A percentile compares a stretch with the other conserved stretches of the same genome.
Conservation (phyloP, 2,329 filamentous ascomycete species). For the Cladosporium sp. region DNA sequence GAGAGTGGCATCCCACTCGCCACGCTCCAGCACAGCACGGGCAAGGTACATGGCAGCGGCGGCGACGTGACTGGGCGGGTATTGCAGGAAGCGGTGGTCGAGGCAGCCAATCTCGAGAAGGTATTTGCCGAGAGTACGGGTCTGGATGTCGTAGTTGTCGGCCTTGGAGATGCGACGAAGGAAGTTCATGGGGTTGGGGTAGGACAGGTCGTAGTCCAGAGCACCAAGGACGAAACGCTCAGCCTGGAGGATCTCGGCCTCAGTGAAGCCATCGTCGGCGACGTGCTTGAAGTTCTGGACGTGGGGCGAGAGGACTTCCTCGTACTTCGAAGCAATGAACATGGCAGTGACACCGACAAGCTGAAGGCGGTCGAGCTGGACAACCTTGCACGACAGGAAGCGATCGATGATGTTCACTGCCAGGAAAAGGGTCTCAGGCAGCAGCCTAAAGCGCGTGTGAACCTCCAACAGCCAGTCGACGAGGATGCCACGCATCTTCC, state of each 20-base stretch:
- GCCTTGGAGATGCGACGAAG: slow-evolving; percentile 97
- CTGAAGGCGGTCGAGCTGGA: slow-evolving; percentile 91
- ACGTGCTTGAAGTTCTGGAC: slow-evolving; percentile 96
- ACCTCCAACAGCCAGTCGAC: slow-evolving; percentile 98
- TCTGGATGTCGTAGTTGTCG: slow-evolving; percentile 98
- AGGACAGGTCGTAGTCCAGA: slow-evolving; percentile 94
- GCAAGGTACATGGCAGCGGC: slow-evolving; percentile 93
- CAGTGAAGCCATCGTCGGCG: slow-evolving; percentile 91
- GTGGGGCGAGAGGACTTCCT: slow-evolving; percentile 94
- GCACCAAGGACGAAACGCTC: slow-evolving; percentile 89
- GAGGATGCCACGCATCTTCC: slow-evolving; percentile 96
- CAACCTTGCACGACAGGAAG: slow-evolving; percentile 90
- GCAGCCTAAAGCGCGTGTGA: slow-evolving; percentile 89
- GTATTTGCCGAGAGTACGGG: slow-evolving; percentile 94
- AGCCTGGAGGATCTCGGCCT: slow-evolving; percentile 92
- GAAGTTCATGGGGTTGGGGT: slow-evolving; percentile 99
- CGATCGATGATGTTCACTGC: slow-evolving; percentile 98
- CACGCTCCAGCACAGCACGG: slow-evolving; percentile 81
- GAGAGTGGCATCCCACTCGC: slow-evolving; percentile 85
- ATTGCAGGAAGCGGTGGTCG: slow-evolving; percentile 88
- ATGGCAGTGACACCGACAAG: slow-evolving; percentile 96
- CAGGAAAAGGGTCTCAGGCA: slow-evolving; percentile 94
- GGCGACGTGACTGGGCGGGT: slow-evolving; percentile 81
- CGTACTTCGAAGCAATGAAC: slow-evolving; percentile 99
- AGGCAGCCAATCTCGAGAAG: slow-evolving; percentile 94